phyloP scores from a whole-genome alignment of 1,284 basidiomycete species.

The Trichosporon asahii region DNA sequence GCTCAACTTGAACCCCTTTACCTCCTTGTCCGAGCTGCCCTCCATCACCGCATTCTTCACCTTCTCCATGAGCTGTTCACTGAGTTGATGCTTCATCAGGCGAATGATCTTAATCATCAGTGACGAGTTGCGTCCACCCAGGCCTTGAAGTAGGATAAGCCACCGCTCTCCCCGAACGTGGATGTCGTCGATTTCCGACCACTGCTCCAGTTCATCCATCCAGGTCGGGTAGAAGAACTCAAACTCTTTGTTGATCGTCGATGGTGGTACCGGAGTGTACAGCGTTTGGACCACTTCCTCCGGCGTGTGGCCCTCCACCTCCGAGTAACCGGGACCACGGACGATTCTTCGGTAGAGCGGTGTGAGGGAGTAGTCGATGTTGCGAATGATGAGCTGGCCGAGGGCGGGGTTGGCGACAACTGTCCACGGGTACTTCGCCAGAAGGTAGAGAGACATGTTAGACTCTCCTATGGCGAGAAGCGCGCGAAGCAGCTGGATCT shows the following conservation, averaged over 20 bases:
- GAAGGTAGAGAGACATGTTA: slow-evolving; percentile 69
- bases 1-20: slow-evolving; percentile 31
- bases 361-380: slow-evolving; percentile 65
- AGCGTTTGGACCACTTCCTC: slow-evolving; percentile 55
- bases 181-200: slow-evolving; percentile 64
- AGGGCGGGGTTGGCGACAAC: slow-evolving; percentile 75
- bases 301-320: slow-evolving; percentile 1
- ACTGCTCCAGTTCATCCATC: slow-evolving; percentile 67
- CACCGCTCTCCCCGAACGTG: slow-evolving; percentile 59
- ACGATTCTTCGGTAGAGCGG: slow-evolving; percentile 61
- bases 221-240: slow-evolving; percentile 88
- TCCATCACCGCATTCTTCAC: neutral
- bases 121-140: slow-evolving; percentile 67
- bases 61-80: slow-evolving; percentile 30
- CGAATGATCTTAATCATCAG: slow-evolving; percentile 63
- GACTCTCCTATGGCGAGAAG: slow-evolving; percentile 81
- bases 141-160: slow-evolving; percentile 69
- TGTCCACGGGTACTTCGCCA: slow-evolving; percentile 82
- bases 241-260: slow-evolving; percentile 66
- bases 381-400: slow-evolving; percentile 75
- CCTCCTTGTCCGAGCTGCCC: neutral
- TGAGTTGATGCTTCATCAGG: slow-evolving; percentile 58
- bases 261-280: slow-evolving; percentile 69
- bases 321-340: neutral
- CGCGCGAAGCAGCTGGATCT: slow-evolving; percentile 72